phyloP scores from a whole-genome alignment of 768 basidiomycete species.

The Lactifluus volemus region DNA sequence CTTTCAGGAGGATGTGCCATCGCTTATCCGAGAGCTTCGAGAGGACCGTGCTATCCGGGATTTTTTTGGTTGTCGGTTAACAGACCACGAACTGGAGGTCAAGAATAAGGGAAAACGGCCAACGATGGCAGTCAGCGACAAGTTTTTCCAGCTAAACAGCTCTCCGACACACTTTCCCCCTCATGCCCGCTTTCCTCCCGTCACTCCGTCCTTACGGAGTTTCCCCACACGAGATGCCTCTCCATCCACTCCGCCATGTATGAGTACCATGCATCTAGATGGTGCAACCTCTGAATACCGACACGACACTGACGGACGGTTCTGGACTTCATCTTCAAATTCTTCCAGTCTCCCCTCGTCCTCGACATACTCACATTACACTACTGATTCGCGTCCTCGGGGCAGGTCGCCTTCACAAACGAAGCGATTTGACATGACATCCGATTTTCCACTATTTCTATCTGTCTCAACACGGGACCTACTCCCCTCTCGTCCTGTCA shows the following conservation, averaged over 20 bases:
- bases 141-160: slow-evolving; percentile 35
- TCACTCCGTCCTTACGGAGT: neutral
- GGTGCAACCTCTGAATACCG: neutral
- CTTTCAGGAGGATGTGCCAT: slow-evolving; percentile 52
- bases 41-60: slow-evolving; percentile 49
- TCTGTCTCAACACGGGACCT: slow-evolving; percentile 14
- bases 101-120: slow-evolving; percentile 27
- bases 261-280: neutral
- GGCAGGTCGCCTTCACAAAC: neutral
- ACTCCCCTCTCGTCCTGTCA: slow-evolving; percentile 14
- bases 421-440: slow-evolving; percentile 11
- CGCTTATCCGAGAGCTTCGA: slow-evolving; percentile 57
- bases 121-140: neutral
- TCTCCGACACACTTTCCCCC: no score
- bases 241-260: slow-evolving; percentile 3
- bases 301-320: neutral
- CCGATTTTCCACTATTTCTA: slow-evolving; percentile 20
- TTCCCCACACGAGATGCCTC: neutral
- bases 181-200: slow-evolving; percentile 9
- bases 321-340: neutral
- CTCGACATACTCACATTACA: neutral
- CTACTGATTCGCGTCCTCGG: neutral
- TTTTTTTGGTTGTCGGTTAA: slow-evolving; percentile 74
- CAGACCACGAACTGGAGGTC: slow-evolving; percentile 56
- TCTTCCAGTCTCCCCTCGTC: neutral